Conservation (phyloP, 2,329 filamentous ascomycete genomes). For the Sclerotinia trifoliorum region DNA sequence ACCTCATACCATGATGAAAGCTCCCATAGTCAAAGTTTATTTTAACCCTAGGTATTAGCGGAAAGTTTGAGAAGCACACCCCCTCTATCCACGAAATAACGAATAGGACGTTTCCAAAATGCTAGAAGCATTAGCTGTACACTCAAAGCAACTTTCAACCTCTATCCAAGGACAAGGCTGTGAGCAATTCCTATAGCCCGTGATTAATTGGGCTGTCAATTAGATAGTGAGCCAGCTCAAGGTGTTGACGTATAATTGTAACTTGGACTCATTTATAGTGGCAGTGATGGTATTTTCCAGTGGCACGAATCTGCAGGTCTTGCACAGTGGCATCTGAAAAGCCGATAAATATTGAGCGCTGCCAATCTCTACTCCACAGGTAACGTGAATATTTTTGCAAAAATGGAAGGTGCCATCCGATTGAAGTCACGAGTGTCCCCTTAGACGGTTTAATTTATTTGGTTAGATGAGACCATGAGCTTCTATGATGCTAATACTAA, state of each 20-base stretch:
- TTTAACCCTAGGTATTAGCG: background rate
- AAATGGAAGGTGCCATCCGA: background rate
- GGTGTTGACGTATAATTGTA: background rate
- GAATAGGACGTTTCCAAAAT: background rate
- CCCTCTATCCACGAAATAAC: background rate
- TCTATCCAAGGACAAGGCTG: conserved; percentile 9
- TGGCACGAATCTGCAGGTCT: background rate
- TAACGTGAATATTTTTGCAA: background rate
- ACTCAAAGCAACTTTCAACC: background rate
- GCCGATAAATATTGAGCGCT: background rate
- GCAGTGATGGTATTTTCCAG: background rate
- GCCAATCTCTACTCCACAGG: background rate
- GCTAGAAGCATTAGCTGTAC: background rate
- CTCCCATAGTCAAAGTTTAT: background rate
- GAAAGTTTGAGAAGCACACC: background rate
- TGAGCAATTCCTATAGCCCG: background rate
- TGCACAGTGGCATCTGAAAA: background rate
- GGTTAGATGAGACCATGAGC: background rate
- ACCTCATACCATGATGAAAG: background rate
- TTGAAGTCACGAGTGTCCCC: background rate
- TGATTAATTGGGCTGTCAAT: background rate
- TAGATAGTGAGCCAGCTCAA: background rate
- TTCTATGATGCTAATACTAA: background rate
- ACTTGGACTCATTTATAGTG: background rate
- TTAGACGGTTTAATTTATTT: background rate